These are phyloP conservation scores for Amphirosellinia nigrospora DNA, from an alignment of 495 filamentous ascomycete species.

Conservation along the genomic window DNA sequence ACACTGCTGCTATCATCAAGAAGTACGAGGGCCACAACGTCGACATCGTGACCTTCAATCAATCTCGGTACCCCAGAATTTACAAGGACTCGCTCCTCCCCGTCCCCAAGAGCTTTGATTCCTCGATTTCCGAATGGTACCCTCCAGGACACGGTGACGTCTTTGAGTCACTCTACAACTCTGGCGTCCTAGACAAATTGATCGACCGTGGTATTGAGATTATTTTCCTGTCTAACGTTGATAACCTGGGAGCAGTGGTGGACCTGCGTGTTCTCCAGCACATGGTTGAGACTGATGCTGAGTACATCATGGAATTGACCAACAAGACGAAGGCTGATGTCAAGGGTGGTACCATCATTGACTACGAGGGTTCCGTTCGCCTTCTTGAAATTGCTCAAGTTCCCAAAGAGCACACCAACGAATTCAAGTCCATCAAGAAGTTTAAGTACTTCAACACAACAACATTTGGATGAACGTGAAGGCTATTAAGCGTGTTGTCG, in stretches of 20 bases:
- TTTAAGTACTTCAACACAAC: conserved; percentile 99
- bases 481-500: conserved; percentile 97
- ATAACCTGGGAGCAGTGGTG: conserved; percentile 97
- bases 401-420: conserved; percentile 99
- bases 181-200: conserved; percentile 95
- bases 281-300: conserved; percentile 93
- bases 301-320: conserved; percentile 99
- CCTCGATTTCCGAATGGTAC: conserved; percentile 96
- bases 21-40: conserved; percentile 99
- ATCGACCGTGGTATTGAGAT: conserved; percentile 93
- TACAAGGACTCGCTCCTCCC: conserved; percentile 97
- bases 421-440: conserved; percentile 99
- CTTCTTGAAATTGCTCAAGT: conserved; percentile 99
- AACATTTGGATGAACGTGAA: conserved; percentile 99
- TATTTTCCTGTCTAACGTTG: conserved; percentile 98
- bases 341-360: conserved; percentile 99
- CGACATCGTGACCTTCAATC: conserved; percentile 99
- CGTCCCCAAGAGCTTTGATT: conserved; percentile 87
- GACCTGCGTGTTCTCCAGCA: conserved; percentile 98
- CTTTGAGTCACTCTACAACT: conserved; percentile 99
- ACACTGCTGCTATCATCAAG: conserved; percentile 99
- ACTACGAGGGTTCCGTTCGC: conserved; percentile 95
- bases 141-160: conserved; percentile 99
- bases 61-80: conserved; percentile 96
- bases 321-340: conserved; percentile 99